Evolutionary conservation across 352 stramenopile species (phyloP).

Genomic region (Pythium grandisporangium): DNA sequence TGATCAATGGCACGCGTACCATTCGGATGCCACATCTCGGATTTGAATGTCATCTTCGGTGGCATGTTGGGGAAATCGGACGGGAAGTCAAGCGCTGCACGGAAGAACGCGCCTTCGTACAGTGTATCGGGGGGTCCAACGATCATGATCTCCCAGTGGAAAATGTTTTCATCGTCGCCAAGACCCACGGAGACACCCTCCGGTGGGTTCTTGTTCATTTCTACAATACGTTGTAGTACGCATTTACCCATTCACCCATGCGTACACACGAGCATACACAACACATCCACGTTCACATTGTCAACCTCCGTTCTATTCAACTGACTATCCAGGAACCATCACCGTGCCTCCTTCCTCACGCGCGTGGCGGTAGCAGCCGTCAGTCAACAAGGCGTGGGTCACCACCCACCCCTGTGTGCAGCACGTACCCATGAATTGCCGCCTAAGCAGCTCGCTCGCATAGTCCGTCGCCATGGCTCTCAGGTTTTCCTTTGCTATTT

Average conservation of each 20-base stretch:
- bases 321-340: no score
- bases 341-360: no score
- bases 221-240: constrained; percentile 29
- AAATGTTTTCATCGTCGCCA: constrained; percentile 97
- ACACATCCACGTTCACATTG: no score
- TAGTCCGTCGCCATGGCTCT: constrained; percentile 29
- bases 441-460: constrained; percentile 69
- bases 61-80: constrained; percentile 98
- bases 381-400: not conserved
- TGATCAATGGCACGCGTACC: constrained; percentile 27
- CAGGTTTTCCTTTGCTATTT: no score
- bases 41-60: constrained; percentile 97
- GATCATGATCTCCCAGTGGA: constrained; percentile 98
- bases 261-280: no score
- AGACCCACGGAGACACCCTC: constrained; percentile 98
- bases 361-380: no score
- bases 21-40: constrained; percentile 99
- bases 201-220: constrained; percentile 97
- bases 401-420: no score
- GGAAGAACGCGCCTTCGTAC: constrained; percentile 98
- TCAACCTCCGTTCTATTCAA: no score
- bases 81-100: constrained; percentile 95
- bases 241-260: not conserved
- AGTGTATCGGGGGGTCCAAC: constrained; percentile 92
- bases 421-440: constrained; percentile 69